Percentiles rank a stretch among this genome's conserved stretches.
These are phyloP conservation scores for Paraleonurus japonicus DNA, from an alignment of 257 asterid species.

Conservation along the genomic window DNA sequence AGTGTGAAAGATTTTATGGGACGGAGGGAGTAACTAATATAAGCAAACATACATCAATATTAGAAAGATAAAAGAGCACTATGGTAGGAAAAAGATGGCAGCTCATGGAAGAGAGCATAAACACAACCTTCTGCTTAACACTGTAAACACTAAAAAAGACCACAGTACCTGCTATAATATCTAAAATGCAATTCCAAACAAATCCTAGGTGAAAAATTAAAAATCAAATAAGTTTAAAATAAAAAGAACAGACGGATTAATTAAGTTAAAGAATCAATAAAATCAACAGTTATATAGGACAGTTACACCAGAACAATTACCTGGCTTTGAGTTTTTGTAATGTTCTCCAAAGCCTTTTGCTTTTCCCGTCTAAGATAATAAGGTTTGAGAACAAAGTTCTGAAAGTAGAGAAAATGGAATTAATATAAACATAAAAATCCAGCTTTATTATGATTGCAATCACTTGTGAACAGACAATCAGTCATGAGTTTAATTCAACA, in stretches of 20 bases:
- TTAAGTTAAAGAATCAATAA: neutral
- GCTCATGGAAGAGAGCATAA: neutral
- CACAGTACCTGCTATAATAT: neutral
- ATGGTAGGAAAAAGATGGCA: neutral
- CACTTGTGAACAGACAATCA: neutral
- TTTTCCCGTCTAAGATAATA: slow-evolving; percentile 72
- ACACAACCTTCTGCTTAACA: neutral
- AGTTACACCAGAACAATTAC: slow-evolving; percentile 34
- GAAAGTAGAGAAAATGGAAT: slow-evolving; percentile 37
- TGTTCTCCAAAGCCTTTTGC: slow-evolving; percentile 60
- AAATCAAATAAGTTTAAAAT: neutral
- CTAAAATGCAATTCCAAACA: neutral
- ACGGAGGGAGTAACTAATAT: neutral
- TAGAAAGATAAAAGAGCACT: neutral
- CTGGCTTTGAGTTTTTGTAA: slow-evolving; percentile 65
- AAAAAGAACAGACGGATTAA: neutral
- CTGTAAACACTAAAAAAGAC: neutral
- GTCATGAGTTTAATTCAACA: neutral
- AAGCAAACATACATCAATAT: slow-evolving; percentile 2
- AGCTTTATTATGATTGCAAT: slow-evolving; percentile 1
- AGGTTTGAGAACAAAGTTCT: slow-evolving; percentile 80
- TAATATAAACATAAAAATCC: neutral
- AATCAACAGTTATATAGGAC: neutral
- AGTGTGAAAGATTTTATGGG: too few relatives aligned
- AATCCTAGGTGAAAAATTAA: neutral